These are phyloP conservation scores for Coniochaeta ligniaria DNA, from an alignment of 2,329 filamentous ascomycete species.

Conservation along the genomic window DNA sequence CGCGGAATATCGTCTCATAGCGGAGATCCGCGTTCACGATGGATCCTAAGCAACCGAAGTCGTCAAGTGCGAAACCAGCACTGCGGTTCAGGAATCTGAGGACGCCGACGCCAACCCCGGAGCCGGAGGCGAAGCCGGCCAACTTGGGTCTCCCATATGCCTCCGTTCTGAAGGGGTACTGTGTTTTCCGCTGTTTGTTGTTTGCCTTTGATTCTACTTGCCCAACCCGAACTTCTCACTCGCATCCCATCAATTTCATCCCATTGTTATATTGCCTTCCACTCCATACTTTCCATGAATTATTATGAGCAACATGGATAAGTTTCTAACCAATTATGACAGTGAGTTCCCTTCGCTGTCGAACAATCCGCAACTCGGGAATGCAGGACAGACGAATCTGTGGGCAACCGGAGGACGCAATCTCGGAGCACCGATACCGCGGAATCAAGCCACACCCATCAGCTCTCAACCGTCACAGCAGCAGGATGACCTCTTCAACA, in stretches of 20 bases:
- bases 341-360: slow-evolving; percentile 63
- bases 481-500: slow-evolving; percentile 39
- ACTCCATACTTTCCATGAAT: slow-evolving; percentile 13
- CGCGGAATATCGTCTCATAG: background rate
- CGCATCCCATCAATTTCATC: background rate
- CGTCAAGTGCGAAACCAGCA: background rate
- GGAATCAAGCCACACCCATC: slow-evolving; percentile 43
- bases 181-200: background rate
- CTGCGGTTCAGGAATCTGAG: background rate
- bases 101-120: background rate
- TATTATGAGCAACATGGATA: slow-evolving; percentile 1
- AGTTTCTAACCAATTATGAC: slow-evolving; percentile 1
- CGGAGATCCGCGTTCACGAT: background rate
- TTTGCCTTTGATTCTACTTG: background rate
- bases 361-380: slow-evolving; percentile 49
- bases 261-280: background rate
- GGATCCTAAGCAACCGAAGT: background rate
- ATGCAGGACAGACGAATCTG: slow-evolving; percentile 40
- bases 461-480: slow-evolving; percentile 37
- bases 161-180: slow-evolving; percentile 18
- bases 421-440: slow-evolving; percentile 39
- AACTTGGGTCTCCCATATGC: slow-evolving; percentile 13
- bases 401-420: slow-evolving; percentile 46
- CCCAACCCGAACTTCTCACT: background rate
- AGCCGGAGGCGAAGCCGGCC: background rate